Evolutionary conservation across 192 early-diverging fungal species (phyloP), one percentile per base, ranked within the genome.

Genomic region (Gonapodya prolifera): DNA sequence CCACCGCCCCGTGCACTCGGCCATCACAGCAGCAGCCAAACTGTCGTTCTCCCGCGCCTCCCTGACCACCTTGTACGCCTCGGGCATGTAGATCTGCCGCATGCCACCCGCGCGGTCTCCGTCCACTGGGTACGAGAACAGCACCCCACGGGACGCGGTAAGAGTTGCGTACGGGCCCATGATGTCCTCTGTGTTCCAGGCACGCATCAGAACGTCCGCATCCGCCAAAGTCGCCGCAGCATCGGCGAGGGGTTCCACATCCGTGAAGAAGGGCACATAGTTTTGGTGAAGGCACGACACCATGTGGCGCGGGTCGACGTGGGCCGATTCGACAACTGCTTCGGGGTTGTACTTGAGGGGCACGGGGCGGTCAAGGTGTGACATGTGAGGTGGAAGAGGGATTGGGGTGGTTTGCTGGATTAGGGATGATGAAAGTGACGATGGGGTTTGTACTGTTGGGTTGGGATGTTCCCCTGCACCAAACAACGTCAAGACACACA

Each of bases 241-340:
- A 0, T 79, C 81, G 8, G 81, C 79, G 1, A 80, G 82, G 73
- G 87, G 88, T 1, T 88, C 84, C 30, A 89, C 82, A 30, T 70
- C 70, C 1, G 75, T 75, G 80, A 85, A 83, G 78, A 88, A 87
- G 1, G 81, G 80, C 0, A 80, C 61, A 34, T 88, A 86, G 82
- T 89, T 89, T 77, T 91, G 85, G 76, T 91, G 87, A 8, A 91
- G 78, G 81, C 83, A 89, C 30, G 88, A 81, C 1, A 81, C 79
- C 29, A 87, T 87, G 13, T 87, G 80, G 70, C 83, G 80, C 1
- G 81, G 80, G 2, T 91, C 89, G 16, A 87, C 78, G n/a, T 88
- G 88, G 17, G 87, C 34, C 2, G 81, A 84, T 18, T 85, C 85
- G 30, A 89, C 76, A 0, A 91, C 75, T 1, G 80, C 81, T 35